Conservation (phyloP, 805 yeast genomes). For the Kluyveromyces wickerhamii region DNA sequence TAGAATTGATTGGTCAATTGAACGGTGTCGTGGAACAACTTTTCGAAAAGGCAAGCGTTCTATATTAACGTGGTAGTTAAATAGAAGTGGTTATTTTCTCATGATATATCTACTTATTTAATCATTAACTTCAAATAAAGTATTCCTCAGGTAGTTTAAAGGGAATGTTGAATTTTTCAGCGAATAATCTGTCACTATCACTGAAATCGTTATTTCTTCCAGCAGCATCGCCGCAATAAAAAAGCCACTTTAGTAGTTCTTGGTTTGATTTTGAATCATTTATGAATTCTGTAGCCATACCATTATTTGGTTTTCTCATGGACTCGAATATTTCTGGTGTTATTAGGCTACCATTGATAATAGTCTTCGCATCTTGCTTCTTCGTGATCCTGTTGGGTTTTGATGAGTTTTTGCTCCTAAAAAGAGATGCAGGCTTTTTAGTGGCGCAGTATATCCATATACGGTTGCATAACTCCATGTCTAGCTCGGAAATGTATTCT, state of each 20-base stretch:
- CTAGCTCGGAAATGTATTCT: conserved; percentile 20
- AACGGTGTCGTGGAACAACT: conserved; percentile 81
- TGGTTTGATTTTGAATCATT: conserved; percentile 29
- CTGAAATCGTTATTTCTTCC: conserved; percentile 75
- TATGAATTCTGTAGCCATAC: conserved; percentile 62
- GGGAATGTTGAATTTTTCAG: conserved; percentile 42
- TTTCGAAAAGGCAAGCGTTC: conserved; percentile 85
- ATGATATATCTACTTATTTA: conserved; percentile 4
- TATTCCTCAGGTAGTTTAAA: conserved; percentile 70
- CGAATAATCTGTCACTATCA: conserved; percentile 70
- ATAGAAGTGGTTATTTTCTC: too few relatives aligned
- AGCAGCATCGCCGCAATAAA: conserved; percentile 94
- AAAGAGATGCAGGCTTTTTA: conserved; percentile 37
- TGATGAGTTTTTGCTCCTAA: conserved; percentile 5
- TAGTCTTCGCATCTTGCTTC: conserved; percentile 7
- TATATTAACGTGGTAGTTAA: conserved; percentile 53
- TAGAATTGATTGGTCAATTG: conserved; percentile 81
- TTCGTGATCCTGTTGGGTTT: conserved; percentile 9
- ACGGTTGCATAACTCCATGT: conserved; percentile 19
- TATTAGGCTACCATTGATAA: conserved; percentile 1
- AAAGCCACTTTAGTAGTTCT: conserved; percentile 12
- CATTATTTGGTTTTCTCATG: conserved; percentile 67
- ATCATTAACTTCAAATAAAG: conserved; percentile 27
- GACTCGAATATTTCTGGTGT: conserved; percentile 14
- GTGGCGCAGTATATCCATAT: conserved; percentile 59